Evolutionary conservation across 2,329 filamentous ascomycete genomes (phyloP).

Genomic region (Massarina eburnea): DNA sequence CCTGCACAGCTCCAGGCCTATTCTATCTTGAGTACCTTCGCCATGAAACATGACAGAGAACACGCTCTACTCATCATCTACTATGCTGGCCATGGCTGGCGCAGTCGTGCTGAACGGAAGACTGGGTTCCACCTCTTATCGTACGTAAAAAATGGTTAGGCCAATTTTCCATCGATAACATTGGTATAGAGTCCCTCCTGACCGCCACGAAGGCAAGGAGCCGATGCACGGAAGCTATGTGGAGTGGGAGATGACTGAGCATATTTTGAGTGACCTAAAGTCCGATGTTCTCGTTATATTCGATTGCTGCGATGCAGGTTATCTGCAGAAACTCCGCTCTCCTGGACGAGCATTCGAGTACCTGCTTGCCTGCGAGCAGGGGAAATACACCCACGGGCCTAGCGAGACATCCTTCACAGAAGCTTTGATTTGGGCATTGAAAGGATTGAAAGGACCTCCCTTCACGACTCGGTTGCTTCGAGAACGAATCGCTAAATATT

Average conservation of each 20-base stretch:
- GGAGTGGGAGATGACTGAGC: conserved; percentile 17
- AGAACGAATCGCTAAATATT: conserved; percentile 1
- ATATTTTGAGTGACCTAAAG: conserved; percentile 2
- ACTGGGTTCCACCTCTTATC: conserved; percentile 10
- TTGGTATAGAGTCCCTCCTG: too few species aligned
- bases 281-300: conserved; percentile 25
- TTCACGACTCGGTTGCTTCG: conserved; percentile 1
- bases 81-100: conserved; percentile 14
- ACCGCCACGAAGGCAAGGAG: too few species aligned
- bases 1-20: conserved; percentile 11
- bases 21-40: conserved; percentile 7
- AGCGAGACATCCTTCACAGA: conserved; percentile 8
- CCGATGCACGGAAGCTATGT: conserved; percentile 2
- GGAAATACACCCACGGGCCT: not conserved
- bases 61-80: conserved; percentile 21
- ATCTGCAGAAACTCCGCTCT: conserved; percentile 9
- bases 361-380: conserved; percentile 5
- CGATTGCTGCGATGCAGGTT: conserved; percentile 24
- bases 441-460: conserved; percentile 1
- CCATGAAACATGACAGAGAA: conserved; percentile 8
- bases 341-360: conserved; percentile 9
- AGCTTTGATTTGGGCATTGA: conserved; percentile 11
- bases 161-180: too few species aligned
- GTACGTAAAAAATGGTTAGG: conserved; percentile 1
- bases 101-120: conserved; percentile 5